Conservation (phyloP, 2,329 filamentous ascomycete species). For the Penicillium sp. region DNA sequence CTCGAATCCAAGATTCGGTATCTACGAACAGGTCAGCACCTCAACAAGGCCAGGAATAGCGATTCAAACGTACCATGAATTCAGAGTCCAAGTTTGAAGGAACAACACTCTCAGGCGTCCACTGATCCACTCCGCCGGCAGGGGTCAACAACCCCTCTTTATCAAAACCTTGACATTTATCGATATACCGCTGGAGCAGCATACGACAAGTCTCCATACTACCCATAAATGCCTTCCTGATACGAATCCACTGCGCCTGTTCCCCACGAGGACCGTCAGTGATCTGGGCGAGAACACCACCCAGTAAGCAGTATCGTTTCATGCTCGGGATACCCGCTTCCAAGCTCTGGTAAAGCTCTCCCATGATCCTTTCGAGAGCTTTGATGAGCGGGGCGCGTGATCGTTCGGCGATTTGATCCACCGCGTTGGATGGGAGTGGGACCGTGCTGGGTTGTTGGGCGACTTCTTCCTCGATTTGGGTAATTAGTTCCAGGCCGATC, state of each 20-base stretch:
- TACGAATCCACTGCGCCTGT: constrained; percentile 2
- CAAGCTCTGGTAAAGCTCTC: constrained; percentile 10
- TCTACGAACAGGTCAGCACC: constrained; percentile 1
- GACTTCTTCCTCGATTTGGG: constrained; percentile 16
- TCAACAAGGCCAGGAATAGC: background rate
- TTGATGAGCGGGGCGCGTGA: constrained; percentile 8
- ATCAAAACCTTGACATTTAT: background rate
- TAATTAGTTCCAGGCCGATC: constrained; percentile 14
- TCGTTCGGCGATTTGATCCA: constrained; percentile 6
- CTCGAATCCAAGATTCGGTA: constrained; percentile 8
- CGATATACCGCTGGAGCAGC: constrained; percentile 10
- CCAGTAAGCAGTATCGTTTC: constrained; percentile 15
- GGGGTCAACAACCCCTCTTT: background rate
- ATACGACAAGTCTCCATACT: constrained; percentile 10
- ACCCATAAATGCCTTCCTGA: constrained; percentile 8
- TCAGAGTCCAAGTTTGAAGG: constrained; percentile 13
- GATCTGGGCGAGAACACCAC: constrained; percentile 13
- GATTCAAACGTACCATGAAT: constrained; percentile 2
- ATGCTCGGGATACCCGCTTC: constrained; percentile 16
- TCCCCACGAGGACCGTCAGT: constrained; percentile 1
- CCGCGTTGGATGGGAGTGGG: background rate
- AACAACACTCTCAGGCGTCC: constrained; percentile 15
- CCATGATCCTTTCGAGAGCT: constrained; percentile 7
- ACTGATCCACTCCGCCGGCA: constrained; percentile 2
- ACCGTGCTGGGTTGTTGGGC: background rate